These are phyloP conservation scores for Syncephalis plumigaleata DNA, from an alignment of 371 early-diverging fungal genomes.

Conservation along the genomic window DNA sequence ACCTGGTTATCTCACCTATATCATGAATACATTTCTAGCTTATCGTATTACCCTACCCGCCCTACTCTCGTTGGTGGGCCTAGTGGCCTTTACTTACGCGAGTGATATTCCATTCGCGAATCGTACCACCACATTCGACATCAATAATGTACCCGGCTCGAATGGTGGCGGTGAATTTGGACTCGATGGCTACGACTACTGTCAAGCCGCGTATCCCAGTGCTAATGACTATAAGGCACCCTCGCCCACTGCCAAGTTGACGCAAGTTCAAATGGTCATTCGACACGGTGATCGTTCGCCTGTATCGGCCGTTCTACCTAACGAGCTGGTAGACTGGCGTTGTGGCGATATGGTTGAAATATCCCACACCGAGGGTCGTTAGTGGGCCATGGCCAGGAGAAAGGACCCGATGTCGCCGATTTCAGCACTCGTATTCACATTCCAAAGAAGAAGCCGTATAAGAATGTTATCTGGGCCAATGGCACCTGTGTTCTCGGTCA, in stretches of 20 bases:
- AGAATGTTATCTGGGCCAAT: not conserved
- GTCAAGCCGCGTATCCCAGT: not conserved
- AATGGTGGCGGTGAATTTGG: not conserved
- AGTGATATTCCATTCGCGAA: too few species aligned
- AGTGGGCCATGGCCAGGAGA: slow-evolving; percentile 8
- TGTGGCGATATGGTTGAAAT: not conserved
- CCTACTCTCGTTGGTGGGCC: too few species aligned
- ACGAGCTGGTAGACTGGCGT: not conserved
- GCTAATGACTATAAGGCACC: not conserved
- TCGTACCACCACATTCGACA: not conserved
- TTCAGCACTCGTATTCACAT: not conserved
- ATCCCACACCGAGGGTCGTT: not conserved
- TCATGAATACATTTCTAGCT: too few species aligned
- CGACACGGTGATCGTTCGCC: slow-evolving; percentile 10
- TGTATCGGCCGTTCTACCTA: not conserved
- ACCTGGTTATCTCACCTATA: too few species aligned
- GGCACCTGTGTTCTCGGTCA: slow-evolving; percentile 23
- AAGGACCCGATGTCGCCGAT: not conserved
- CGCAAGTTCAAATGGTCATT: slow-evolving; percentile 1
- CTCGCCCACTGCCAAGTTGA: slow-evolving; percentile 1
- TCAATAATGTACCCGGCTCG: not conserved
- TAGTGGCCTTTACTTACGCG: too few species aligned
- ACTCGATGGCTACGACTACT: slow-evolving; percentile 1
- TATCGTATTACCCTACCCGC: too few species aligned
- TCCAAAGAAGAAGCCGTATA: not conserved